A percentile compares a stretch with the other conserved stretches of the same genome.
These are phyloP conservation scores for Pseudogymnoascus pannorum DNA, from an alignment of 2,329 filamentous ascomycete species.

Conservation along the genomic window DNA sequence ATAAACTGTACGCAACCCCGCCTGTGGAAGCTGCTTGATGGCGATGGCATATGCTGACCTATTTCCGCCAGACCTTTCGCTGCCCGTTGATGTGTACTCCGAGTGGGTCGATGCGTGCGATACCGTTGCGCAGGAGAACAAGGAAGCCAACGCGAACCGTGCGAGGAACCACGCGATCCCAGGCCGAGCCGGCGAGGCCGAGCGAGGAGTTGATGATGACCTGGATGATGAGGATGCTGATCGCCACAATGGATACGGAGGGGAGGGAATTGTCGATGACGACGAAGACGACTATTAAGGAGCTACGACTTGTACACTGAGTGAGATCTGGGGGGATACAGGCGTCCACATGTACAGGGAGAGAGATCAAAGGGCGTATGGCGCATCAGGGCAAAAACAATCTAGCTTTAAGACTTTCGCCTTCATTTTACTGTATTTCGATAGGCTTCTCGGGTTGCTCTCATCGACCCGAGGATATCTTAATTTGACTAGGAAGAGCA, in stretches of 20 bases:
- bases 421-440: constrained; percentile 5
- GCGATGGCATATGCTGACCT: constrained; percentile 15
- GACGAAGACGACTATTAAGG: constrained; percentile 52
- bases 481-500: constrained; percentile 2
- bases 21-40: neutral
- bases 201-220: constrained; percentile 22
- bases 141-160: constrained; percentile 26
- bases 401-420: constrained; percentile 7
- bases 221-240: constrained; percentile 26
- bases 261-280: constrained; percentile 46
- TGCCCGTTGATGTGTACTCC: constrained; percentile 89
- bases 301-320: neutral
- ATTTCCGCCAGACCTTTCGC: constrained; percentile 63
- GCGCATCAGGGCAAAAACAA: constrained; percentile 6
- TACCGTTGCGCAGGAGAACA: constrained; percentile 57
- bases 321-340: neutral
- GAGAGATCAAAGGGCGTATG: constrained; percentile 2
- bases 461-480: neutral
- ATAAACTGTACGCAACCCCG: constrained; percentile 64
- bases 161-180: neutral
- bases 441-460: constrained; percentile 4
- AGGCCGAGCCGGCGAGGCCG: constrained; percentile 1
- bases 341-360: neutral
- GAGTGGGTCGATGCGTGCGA: constrained; percentile 98
- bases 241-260: constrained; percentile 40